Evolutionary conservation across 441 rosid species (phyloP).

Genomic region (Erysimum pusillum): DNA sequence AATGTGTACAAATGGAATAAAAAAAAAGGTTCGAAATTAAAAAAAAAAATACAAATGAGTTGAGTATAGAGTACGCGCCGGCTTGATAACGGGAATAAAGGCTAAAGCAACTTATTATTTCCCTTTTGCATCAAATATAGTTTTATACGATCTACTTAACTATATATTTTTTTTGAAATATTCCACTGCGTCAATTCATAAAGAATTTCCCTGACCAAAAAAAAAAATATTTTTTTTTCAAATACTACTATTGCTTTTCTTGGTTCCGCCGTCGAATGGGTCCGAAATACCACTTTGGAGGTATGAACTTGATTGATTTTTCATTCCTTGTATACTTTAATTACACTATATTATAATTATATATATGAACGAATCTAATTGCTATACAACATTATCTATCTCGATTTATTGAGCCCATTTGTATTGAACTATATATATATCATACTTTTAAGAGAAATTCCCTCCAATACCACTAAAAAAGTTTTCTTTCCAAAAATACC

Average conservation of each 20-base stretch:
- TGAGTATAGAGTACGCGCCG: constrained; percentile 36
- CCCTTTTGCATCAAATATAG: constrained; percentile 11
- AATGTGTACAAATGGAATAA: constrained; percentile 13
- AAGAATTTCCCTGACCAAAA: not conserved
- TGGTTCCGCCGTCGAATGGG: constrained; percentile 67
- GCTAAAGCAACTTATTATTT: constrained; percentile 14
- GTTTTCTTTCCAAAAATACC: too few relatives aligned
- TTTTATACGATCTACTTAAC: constrained; percentile 14
- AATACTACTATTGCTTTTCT: constrained; percentile 15
- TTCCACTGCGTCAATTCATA: constrained; percentile 9
- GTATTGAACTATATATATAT: too few relatives aligned
- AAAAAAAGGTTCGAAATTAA: not conserved
- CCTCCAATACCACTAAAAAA: too few relatives aligned
- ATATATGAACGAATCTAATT: constrained; percentile 39
- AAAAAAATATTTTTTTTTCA: not conserved
- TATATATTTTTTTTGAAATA: not conserved
- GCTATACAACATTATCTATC: not conserved
- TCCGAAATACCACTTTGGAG: constrained; percentile 47
- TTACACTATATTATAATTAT: not conserved
- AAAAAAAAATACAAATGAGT: constrained; percentile 18
- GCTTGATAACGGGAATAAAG: constrained; percentile 35
- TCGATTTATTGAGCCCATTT: too few relatives aligned
- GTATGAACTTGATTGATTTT: constrained; percentile 40
- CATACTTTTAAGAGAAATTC: too few relatives aligned
- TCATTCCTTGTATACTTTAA: constrained; percentile 12